A percentile compares a stretch with the other conserved stretches of the same genome.
Evolutionary conservation across 2,329 filamentous ascomycete species (phyloP).

Genomic region (Scleromitrula shiraiana): DNA sequence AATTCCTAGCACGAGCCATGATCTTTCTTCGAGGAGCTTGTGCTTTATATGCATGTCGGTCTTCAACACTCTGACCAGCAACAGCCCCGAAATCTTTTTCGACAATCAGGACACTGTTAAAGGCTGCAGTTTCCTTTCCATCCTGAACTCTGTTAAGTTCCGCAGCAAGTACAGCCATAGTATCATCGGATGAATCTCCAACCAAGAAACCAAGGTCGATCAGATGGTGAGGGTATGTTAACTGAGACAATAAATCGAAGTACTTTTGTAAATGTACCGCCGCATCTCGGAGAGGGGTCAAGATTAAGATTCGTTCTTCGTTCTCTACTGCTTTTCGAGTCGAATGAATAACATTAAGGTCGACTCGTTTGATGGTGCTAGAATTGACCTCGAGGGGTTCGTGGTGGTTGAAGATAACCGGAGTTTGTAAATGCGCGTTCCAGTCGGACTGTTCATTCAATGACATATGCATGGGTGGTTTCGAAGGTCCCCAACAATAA

Average conservation of each 20-base stretch:
- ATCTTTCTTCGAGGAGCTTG: conserved; percentile 86
- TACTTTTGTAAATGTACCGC: conserved; percentile 75
- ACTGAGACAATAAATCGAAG: conserved; percentile 82
- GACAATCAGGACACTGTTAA: conserved; percentile 76
- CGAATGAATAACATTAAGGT: conserved; percentile 79
- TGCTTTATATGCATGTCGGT: conserved; percentile 77
- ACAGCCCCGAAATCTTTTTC: conserved; percentile 75
- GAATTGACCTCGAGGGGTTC: conserved; percentile 78
- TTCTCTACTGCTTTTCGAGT: conserved; percentile 71
- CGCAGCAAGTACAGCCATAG: conserved; percentile 72
- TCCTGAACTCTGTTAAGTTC: conserved; percentile 87
- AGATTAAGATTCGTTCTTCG: conserved; percentile 79
- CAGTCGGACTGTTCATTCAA: conserved; percentile 85
- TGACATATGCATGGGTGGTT: conserved; percentile 93
- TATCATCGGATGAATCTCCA: conserved; percentile 86
- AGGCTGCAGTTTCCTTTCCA: conserved; percentile 62
- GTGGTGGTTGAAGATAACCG: conserved; percentile 95
- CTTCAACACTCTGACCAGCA: conserved; percentile 64
- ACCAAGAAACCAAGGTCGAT: conserved; percentile 95
- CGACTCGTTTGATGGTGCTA: conserved; percentile 66
- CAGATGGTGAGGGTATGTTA: conserved; percentile 89
- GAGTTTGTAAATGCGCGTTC: conserved; percentile 82
- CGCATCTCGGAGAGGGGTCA: conserved; percentile 90
- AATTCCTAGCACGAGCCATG: conserved; percentile 88
- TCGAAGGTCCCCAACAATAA: conserved; percentile 93